Percentiles rank a stretch among this genome's conserved stretches.
phyloP scores from a whole-genome alignment of 1,139 yeast genomes.

The Suhomyces choctaworum region DNA sequence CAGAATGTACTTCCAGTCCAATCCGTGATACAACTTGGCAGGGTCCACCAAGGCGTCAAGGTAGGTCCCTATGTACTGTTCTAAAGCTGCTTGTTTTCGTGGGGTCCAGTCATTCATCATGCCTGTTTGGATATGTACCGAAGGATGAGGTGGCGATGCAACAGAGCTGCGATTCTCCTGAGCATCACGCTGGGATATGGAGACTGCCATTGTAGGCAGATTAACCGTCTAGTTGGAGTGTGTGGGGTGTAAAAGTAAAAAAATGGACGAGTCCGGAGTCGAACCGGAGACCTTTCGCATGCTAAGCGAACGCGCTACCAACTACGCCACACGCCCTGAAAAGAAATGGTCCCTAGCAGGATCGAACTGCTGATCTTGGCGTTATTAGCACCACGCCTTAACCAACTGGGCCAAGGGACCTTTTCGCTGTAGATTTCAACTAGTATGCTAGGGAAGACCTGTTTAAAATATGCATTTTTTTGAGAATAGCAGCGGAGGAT shows the following conservation, averaged over 20 bases:
- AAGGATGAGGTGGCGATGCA: background rate
- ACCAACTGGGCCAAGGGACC: slow-evolving; percentile 22
- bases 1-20: slow-evolving; percentile 22
- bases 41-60: slow-evolving; percentile 13
- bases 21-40: slow-evolving; percentile 19
- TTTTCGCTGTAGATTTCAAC: too few relatives aligned
- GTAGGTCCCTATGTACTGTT: slow-evolving; percentile 18
- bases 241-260: slow-evolving; percentile 17
- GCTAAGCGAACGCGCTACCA: slow-evolving; percentile 92
- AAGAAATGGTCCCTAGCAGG: slow-evolving; percentile 27
- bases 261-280: slow-evolving; percentile 84
- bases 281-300: slow-evolving; percentile 90
- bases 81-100: slow-evolving; percentile 20
- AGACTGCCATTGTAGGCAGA: too few relatives aligned
- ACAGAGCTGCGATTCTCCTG: too few relatives aligned
- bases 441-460: too few relatives aligned
- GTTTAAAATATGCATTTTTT: too few relatives aligned
- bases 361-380: slow-evolving; percentile 34
- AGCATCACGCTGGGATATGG: too few relatives aligned
- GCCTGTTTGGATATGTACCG: background rate
- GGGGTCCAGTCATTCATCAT: slow-evolving; percentile 21
- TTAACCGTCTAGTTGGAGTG: too few relatives aligned
- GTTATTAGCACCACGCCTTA: slow-evolving; percentile 33
- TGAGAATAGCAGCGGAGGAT: too few relatives aligned
- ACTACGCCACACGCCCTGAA: slow-evolving; percentile 86